Percentiles rank a stretch among this genome's conserved stretches.
These are phyloP conservation scores for Triticum timopheevii DNA, from an alignment of 176 grass and related monocot genomes.

Conservation along the genomic window DNA sequence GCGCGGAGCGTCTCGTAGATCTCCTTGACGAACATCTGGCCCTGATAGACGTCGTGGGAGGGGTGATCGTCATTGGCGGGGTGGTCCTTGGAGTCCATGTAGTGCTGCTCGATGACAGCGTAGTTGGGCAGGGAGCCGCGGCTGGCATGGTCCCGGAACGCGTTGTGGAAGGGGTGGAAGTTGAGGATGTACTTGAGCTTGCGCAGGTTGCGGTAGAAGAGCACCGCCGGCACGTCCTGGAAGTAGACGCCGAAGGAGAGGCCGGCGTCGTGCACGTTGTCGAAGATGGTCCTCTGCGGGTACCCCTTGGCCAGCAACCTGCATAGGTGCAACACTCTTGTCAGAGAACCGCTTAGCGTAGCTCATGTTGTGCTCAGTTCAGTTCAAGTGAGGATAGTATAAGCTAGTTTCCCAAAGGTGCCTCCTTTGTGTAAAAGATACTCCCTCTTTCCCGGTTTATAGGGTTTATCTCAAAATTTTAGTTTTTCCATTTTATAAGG, in stretches of 20 bases:
- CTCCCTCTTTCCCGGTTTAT: too few species aligned
- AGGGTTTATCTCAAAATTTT: too few species aligned
- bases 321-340: background rate
- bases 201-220: conserved; percentile 88
- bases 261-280: conserved; percentile 69
- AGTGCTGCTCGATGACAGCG: conserved; percentile 84
- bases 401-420: too few species aligned
- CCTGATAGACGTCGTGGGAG: conserved; percentile 91
- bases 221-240: conserved; percentile 75
- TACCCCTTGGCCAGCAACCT: conserved; percentile 64
- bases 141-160: conserved; percentile 53
- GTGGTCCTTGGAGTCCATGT: conserved; percentile 57
- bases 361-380: too few species aligned
- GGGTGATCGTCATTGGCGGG: conserved; percentile 94
- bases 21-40: conserved; percentile 84
- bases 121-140: conserved; percentile 77
- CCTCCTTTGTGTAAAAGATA: too few species aligned
- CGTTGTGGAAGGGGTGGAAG: conserved; percentile 50
- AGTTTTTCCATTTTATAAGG: too few species aligned
- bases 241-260: conserved; percentile 86
- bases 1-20: conserved; percentile 80
- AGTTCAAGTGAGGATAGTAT: background rate
- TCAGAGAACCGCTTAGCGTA: background rate
- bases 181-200: conserved; percentile 88
- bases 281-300: conserved; percentile 86